These are phyloP conservation scores for Metrosideros polymorpha DNA, from an alignment of 441 rosid genomes.

Conservation along the genomic window DNA sequence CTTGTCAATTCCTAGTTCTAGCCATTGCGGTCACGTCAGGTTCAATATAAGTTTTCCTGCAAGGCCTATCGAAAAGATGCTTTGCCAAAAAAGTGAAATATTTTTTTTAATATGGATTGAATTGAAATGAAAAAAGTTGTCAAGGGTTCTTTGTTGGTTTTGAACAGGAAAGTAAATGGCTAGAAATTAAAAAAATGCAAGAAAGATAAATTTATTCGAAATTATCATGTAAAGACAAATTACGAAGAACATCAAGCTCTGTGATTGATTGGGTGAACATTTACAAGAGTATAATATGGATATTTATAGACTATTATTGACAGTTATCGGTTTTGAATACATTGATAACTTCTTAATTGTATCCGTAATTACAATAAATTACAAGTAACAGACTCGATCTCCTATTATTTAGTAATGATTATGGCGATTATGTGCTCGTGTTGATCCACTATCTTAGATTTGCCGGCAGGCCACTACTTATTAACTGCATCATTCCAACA, in stretches of 20 bases:
- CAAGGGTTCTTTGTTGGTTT: background rate
- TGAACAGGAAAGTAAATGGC: background rate
- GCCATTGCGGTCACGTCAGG: background rate
- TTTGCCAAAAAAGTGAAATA: rapidly evolving
- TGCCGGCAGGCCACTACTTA: background rate
- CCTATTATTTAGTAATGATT: background rate
- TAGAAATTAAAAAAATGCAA: background rate
- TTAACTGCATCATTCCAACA: background rate
- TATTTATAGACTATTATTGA: background rate
- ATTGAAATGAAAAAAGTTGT: background rate
- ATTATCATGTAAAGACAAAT: background rate
- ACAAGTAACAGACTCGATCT: background rate
- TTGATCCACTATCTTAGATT: background rate
- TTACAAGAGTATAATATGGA: rapidly evolving
- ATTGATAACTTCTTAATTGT: background rate
- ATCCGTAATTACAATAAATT: background rate
- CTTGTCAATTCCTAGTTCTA: background rate
- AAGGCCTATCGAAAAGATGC: background rate
- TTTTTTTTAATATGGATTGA: background rate
- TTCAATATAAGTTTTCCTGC: background rate
- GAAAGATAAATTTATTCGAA: background rate
- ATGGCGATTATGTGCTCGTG: background rate
- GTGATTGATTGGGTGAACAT: background rate
- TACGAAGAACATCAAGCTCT: background rate
- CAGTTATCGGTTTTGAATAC: background rate